These are phyloP conservation scores for Brassica rapa DNA, from an alignment of 345 rosid genomes.

Conservation along the genomic window DNA sequence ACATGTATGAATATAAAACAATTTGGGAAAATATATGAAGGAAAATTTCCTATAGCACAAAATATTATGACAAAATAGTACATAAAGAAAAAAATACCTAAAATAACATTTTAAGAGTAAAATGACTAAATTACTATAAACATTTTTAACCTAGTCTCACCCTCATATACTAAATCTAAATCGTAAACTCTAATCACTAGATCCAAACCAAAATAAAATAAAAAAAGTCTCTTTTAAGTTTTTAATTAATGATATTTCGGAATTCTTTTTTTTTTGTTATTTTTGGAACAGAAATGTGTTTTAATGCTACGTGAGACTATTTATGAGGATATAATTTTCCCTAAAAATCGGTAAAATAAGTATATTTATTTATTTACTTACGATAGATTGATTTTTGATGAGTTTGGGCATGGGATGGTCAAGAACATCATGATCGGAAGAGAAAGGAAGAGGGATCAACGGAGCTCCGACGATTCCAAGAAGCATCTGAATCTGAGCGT, in stretches of 20 bases:
- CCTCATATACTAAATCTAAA: not conserved
- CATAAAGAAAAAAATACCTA: not conserved
- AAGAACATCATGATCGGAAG: slow-evolving; percentile 12
- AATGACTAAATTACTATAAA: not conserved
- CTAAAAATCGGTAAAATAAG: not conserved
- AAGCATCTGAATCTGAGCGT: slow-evolving; percentile 44
- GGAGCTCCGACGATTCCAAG: slow-evolving; percentile 46
- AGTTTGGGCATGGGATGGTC: slow-evolving; percentile 44
- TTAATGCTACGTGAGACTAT: not conserved
- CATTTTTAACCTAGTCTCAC: not conserved
- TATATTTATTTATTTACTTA: slow-evolving; percentile 7
- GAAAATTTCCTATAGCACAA: too few relatives aligned
- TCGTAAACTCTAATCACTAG: not conserved
- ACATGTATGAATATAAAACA: not conserved
- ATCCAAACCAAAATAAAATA: not conserved
- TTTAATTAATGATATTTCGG: too few relatives aligned
- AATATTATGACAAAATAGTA: too few relatives aligned
- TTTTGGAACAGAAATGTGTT: not conserved
- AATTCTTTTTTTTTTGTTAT: not conserved
- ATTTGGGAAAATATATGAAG: not conserved
- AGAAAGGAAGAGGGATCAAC: slow-evolving; percentile 32
- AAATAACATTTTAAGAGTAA: too few relatives aligned
- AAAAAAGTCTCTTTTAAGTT: too few relatives aligned
- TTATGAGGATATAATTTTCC: not conserved
- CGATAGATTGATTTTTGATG: slow-evolving; percentile 42